phyloP scores from a whole-genome alignment of 2,329 filamentous ascomycete species.

The Diaporthe sp. region DNA sequence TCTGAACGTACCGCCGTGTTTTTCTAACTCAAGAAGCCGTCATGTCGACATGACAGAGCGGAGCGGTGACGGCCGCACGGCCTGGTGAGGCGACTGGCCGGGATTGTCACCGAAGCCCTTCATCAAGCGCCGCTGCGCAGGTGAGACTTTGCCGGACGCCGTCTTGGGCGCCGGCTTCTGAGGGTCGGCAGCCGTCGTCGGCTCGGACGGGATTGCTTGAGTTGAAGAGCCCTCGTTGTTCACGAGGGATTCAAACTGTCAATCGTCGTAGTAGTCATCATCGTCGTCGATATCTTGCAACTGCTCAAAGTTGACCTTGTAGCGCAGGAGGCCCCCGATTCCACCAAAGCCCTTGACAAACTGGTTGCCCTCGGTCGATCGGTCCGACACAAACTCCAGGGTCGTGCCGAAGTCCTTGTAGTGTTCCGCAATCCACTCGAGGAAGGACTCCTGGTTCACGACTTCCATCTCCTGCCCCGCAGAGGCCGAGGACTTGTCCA shows the following conservation, averaged over 20 bases:
- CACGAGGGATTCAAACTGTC: constrained; percentile 91
- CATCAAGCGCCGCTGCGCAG: constrained; percentile 61
- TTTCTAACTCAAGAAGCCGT: constrained; percentile 68
- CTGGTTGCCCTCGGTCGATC: constrained; percentile 98
- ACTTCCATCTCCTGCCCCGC: constrained; percentile 99
- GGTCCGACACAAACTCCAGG: constrained; percentile 97
- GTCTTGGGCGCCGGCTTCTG: constrained; percentile 61
- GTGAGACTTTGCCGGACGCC: constrained; percentile 50
- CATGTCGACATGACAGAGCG: constrained; percentile 78
- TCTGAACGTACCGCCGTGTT: constrained; percentile 37
- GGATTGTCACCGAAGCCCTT: constrained; percentile 61
- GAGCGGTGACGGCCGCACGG: constrained; percentile 76
- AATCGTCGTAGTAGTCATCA: constrained; percentile 97
- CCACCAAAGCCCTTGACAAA: constrained; percentile 99
- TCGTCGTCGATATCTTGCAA: constrained; percentile 91
- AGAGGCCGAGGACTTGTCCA: constrained; percentile 79
- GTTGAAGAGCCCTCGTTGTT: constrained; percentile 82
- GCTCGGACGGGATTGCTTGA: constrained; percentile 67
- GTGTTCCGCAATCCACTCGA: constrained; percentile 99
- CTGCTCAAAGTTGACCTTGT: constrained; percentile 99
- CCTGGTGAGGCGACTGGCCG: constrained; percentile 62
- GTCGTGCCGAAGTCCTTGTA: constrained; percentile 98
- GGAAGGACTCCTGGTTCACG: constrained; percentile 87
- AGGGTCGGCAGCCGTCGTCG: constrained; percentile 47
- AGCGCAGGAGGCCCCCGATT: constrained; percentile 95